A percentile compares a stretch with the other conserved stretches of the same genome.
Evolutionary conservation across 1,284 basidiomycete species (phyloP).

Genomic region (Ustilago loliicola): DNA sequence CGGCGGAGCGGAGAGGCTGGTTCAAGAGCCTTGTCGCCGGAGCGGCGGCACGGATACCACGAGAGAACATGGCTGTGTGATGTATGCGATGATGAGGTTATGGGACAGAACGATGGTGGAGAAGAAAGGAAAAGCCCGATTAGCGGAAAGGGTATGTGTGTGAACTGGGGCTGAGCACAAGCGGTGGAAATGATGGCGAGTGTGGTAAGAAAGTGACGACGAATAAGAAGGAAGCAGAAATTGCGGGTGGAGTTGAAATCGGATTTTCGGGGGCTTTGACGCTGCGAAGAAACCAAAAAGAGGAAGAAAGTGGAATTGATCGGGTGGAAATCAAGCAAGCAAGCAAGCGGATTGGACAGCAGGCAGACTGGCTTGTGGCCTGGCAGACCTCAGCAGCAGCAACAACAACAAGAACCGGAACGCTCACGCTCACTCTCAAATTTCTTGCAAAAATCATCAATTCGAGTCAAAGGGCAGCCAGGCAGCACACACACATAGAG

Average conservation of each 20-base stretch:
- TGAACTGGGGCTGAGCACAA: constrained; percentile 7
- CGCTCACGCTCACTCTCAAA: neutral
- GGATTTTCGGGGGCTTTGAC: constrained; percentile 5
- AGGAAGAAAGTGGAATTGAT: constrained; percentile 29
- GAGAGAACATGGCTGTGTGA: constrained; percentile 53
- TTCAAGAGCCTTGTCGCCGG: constrained; percentile 58
- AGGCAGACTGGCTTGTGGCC: neutral
- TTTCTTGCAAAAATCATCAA: neutral
- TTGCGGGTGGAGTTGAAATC: constrained; percentile 35
- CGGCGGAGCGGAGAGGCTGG: constrained; percentile 61
- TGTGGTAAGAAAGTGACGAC: constrained; percentile 16
- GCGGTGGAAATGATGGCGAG: constrained; percentile 11
- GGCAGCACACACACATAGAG: neutral
- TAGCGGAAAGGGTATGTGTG: constrained; percentile 10
- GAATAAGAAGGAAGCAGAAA: constrained; percentile 31
- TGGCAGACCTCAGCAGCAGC: neutral
- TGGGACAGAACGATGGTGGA: constrained; percentile 7
- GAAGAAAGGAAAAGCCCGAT: constrained; percentile 1
- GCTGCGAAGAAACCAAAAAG: constrained; percentile 5
- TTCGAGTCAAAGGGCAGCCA: constrained; percentile 1
- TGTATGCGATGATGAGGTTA: constrained; percentile 12
- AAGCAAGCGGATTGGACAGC: constrained; percentile 18
- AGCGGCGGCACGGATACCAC: constrained; percentile 58
- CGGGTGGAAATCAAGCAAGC: neutral
- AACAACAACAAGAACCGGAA: constrained; percentile 1